These are phyloP conservation scores for Alternaria panax DNA, from an alignment of 2,329 filamentous ascomycete species.

Conservation along the genomic window DNA sequence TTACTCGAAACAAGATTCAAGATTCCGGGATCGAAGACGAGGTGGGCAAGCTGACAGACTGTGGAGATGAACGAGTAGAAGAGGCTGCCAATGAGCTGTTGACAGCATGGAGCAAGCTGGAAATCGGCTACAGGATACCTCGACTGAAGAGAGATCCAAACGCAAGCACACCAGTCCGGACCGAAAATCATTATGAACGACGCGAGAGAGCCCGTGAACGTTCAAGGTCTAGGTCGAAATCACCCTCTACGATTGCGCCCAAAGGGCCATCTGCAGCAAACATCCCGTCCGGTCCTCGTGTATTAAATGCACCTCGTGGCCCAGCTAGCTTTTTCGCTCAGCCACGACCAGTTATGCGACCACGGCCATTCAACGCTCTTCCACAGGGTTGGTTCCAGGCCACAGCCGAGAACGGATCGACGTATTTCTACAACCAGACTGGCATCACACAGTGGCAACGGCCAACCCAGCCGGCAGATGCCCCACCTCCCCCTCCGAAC, in stretches of 20 bases:
- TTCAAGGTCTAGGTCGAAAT: slow-evolving; percentile 58
- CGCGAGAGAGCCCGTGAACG: slow-evolving; percentile 59
- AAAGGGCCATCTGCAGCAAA: slow-evolving; percentile 50
- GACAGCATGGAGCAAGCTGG: slow-evolving; percentile 86
- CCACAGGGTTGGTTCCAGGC: slow-evolving; percentile 88
- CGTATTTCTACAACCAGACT: slow-evolving; percentile 81
- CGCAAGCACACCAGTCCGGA: slow-evolving; percentile 49
- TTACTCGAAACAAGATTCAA: slow-evolving; percentile 96
- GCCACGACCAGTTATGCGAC: slow-evolving; percentile 56
- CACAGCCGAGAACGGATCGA: slow-evolving; percentile 69
- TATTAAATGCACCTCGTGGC: slow-evolving; percentile 65
- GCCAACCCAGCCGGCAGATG: slow-evolving; percentile 71
- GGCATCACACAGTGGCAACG: slow-evolving; percentile 83
- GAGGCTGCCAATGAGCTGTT: slow-evolving; percentile 74
- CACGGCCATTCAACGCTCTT: slow-evolving; percentile 67
- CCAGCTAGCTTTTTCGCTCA: slow-evolving; percentile 56
- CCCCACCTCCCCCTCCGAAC: slow-evolving; percentile 66
- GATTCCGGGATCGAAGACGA: slow-evolving; percentile 93
- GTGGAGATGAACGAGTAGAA: slow-evolving; percentile 77
- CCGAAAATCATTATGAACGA: slow-evolving; percentile 67
- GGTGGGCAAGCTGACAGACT: slow-evolving; percentile 71
- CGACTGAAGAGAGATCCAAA: slow-evolving; percentile 84
- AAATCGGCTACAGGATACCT: slow-evolving; percentile 91
- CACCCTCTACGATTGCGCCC: slow-evolving; percentile 51
- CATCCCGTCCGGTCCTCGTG: slow-evolving; percentile 56